Conservation (phyloP, 805 yeast species). For the Candida palmyrensis region DNA sequence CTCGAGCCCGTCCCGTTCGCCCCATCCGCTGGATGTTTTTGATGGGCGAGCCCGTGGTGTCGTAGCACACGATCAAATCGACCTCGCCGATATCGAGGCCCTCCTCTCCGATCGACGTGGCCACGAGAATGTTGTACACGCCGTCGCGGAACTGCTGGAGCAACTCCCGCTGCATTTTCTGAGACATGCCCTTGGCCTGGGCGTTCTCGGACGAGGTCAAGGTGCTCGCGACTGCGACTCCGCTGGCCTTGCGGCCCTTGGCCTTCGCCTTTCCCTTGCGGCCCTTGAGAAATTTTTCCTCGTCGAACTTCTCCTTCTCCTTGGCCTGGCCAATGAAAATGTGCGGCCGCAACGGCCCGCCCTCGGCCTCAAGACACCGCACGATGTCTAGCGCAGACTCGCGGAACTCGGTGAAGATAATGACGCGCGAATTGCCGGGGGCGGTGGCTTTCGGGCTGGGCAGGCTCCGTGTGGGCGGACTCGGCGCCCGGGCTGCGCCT, state of each 20-base stretch:
- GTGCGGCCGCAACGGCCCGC: conserved; percentile 52
- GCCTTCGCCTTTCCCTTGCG: conserved; percentile 20
- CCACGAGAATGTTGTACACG: conserved; percentile 73
- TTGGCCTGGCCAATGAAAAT: conserved; percentile 90
- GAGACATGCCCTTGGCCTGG: conserved; percentile 82
- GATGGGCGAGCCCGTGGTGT: conserved; percentile 89
- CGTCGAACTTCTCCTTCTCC: conserved; percentile 66
- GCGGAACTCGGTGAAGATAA: conserved; percentile 82
- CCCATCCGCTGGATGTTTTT: conserved; percentile 96
- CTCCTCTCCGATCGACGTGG: conserved; percentile 97
- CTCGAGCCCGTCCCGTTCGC: conserved; percentile 92
- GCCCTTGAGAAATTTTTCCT: conserved; percentile 42
- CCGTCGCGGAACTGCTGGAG: conserved; percentile 73
- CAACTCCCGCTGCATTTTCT: conserved; percentile 76
- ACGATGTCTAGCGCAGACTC: conserved; percentile 89
- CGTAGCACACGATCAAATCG: conserved; percentile 87
- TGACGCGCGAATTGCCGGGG: conserved; percentile 58
- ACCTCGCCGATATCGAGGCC: conserved; percentile 98
- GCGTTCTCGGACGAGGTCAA: conserved; percentile 71
- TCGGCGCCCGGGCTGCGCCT: too few species aligned
- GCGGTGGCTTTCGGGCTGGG: too few species aligned
- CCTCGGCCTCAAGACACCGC: conserved; percentile 46
- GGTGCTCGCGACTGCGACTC: conserved; percentile 21
- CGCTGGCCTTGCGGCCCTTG: conserved; percentile 21
- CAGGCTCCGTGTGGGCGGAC: too few species aligned